These are phyloP conservation scores for Hyphopichia homilentoma DNA, from an alignment of 805 yeast genomes.

Conservation along the genomic window DNA sequence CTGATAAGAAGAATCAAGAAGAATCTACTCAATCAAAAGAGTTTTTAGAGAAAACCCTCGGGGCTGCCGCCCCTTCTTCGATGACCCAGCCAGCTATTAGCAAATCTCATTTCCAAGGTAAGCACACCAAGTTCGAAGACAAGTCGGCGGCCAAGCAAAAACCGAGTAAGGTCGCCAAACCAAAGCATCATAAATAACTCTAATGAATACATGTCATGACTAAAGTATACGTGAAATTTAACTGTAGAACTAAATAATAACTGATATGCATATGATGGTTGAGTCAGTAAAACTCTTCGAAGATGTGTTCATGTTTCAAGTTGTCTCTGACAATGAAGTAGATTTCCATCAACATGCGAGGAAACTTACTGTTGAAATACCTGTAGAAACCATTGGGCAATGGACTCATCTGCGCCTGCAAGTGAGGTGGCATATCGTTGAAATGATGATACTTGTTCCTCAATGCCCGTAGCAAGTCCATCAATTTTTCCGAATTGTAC, in stretches of 20 bases:
- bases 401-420: constrained; percentile 67
- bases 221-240: too few species aligned
- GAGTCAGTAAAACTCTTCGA: constrained; percentile 35
- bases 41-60: constrained; percentile 44
- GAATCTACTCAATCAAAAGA: constrained; percentile 43
- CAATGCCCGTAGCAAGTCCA: constrained; percentile 85
- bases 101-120: constrained; percentile 31
- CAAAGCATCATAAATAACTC: neutral
- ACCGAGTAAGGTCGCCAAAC: neutral
- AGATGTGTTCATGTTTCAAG: constrained; percentile 60
- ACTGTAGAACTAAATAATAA: too few species aligned
- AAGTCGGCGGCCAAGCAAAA: constrained; percentile 5
- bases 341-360: constrained; percentile 70
- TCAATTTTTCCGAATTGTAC: constrained; percentile 70
- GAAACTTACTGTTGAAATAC: constrained; percentile 74
- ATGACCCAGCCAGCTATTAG: constrained; percentile 37
- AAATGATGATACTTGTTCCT: constrained; percentile 94
- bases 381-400: constrained; percentile 80
- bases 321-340: constrained; percentile 59
- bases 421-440: constrained; percentile 74
- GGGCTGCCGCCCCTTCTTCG: constrained; percentile 21
- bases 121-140: constrained; percentile 34
- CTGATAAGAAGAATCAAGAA: constrained; percentile 18
- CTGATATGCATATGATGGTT: neutral
- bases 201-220: too few species aligned